phyloP scores from a whole-genome alignment of 2,329 filamentous ascomycete species.

The Dichotomopilus funicola region DNA sequence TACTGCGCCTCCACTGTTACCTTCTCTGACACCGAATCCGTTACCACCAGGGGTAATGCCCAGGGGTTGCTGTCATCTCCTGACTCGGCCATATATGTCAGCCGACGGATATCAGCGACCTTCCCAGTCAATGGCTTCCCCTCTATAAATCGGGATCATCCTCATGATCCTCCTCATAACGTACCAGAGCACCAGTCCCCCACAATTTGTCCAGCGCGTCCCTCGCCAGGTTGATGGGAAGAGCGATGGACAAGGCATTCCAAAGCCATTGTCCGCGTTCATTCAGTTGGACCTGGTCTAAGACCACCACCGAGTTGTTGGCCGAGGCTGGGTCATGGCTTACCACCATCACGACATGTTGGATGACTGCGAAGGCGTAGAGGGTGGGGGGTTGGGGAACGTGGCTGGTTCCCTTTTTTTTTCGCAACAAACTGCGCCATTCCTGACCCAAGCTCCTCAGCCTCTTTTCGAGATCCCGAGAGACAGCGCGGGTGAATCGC shows the following conservation, averaged over 20 bases:
- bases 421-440: constrained; percentile 18
- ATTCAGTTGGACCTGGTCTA: constrained; percentile 29
- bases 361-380: constrained; percentile 40
- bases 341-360: constrained; percentile 41
- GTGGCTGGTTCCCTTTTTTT: constrained; percentile 3
- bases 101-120: no score
- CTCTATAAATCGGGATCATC: constrained; percentile 22
- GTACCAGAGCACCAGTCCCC: constrained; percentile 8
- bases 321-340: constrained; percentile 37
- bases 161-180: neutral
- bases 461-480: constrained; percentile 13
- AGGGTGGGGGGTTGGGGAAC: constrained; percentile 26
- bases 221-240: constrained; percentile 31
- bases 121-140: neutral
- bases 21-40: no score
- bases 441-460: constrained; percentile 12
- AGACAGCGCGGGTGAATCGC: constrained; percentile 13
- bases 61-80: no score
- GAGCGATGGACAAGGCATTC: constrained; percentile 31
- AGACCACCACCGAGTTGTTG: constrained; percentile 27
- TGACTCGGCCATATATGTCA: no score
- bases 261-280: constrained; percentile 31
- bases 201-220: constrained; percentile 21
- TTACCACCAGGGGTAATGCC: no score
- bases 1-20: no score